Conservation (phyloP, 164 flowering plant species). For the Macadamia integrifolia region DNA sequence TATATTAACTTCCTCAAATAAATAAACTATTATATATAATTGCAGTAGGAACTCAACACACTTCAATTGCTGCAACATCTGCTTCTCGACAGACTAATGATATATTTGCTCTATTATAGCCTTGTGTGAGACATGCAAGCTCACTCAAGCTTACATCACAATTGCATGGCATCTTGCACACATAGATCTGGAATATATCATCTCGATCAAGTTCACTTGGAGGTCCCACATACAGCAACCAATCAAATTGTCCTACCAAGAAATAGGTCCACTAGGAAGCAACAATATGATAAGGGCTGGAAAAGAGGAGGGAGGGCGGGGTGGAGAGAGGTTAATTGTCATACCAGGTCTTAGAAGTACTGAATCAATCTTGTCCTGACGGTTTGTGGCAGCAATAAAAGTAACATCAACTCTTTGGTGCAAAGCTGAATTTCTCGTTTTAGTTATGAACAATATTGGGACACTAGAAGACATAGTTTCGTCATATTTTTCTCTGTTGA, state of each 20-base stretch:
- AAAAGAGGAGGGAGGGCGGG: conserved; percentile 4
- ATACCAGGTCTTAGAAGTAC: conserved; percentile 94
- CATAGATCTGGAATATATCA: conserved; percentile 74
- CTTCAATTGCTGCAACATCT: conserved; percentile 51
- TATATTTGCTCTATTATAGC: conserved; percentile 91
- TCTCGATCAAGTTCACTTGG: conserved; percentile 65
- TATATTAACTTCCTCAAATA: background rate
- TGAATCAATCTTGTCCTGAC: conserved; percentile 93
- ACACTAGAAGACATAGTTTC: background rate
- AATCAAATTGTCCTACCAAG: conserved; percentile 48
- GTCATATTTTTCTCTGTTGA: background rate
- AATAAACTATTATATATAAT: background rate
- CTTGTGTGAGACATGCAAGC: conserved; percentile 63
- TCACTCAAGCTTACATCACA: conserved; percentile 57
- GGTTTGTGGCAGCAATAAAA: conserved; percentile 96
- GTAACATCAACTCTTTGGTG: conserved; percentile 82
- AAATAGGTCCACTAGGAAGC: conserved; percentile 14
- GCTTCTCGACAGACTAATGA: conserved; percentile 38
- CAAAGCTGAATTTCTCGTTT: conserved; percentile 47
- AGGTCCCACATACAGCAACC: conserved; percentile 86
- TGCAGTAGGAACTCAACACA: conserved; percentile 22
- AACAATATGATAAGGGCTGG: background rate
- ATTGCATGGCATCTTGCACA: conserved; percentile 56
- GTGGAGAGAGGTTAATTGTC: background rate
- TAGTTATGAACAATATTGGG: background rate